A percentile compares a stretch with the other conserved stretches of the same genome.
Conservation (phyloP, 1,139 yeast species). For the Blastobotrys petasosporus region DNA sequence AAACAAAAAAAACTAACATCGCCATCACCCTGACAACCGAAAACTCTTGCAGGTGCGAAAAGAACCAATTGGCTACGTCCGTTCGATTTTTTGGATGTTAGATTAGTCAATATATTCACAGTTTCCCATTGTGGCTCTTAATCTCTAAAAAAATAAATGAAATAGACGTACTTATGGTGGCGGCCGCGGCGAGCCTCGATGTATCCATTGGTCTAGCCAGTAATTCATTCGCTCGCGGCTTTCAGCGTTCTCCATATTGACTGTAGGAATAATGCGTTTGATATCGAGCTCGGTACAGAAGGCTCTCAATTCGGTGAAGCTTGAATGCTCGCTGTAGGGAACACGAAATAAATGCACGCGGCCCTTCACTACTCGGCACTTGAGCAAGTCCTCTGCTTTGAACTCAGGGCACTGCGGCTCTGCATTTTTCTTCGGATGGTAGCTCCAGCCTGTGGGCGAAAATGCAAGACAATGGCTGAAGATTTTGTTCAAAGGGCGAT, state of each 20-base stretch:
- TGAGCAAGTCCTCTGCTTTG: constrained; percentile 24
- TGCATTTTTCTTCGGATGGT: constrained; percentile 30
- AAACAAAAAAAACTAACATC: too few species aligned
- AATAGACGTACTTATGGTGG: too few species aligned
- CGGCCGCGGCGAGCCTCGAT: too few species aligned
- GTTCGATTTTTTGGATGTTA: too few species aligned
- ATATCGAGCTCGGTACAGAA: constrained; percentile 52
- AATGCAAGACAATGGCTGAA: constrained; percentile 32
- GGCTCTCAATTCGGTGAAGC: constrained; percentile 67
- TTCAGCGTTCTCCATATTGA: constrained; percentile 36
- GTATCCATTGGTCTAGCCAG: constrained; percentile 18
- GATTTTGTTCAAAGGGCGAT: constrained; percentile 21
- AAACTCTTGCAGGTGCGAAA: too few species aligned
- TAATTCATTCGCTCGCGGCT: constrained; percentile 17
- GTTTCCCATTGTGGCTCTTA: too few species aligned
- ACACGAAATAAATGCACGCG: constrained; percentile 49
- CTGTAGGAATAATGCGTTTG: constrained; percentile 69
- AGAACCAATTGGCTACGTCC: too few species aligned
- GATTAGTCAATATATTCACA: too few species aligned
- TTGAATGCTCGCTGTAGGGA: constrained; percentile 93
- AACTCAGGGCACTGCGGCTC: constrained; percentile 19
- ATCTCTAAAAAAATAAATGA: too few species aligned
- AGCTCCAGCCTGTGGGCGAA: constrained; percentile 85
- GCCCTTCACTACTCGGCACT: constrained; percentile 29
- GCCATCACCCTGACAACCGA: too few species aligned